Evolutionary conservation across 495 filamentous ascomycete species (phyloP), one percentile per base, ranked within the genome.

Genomic region (Lophiostoma macrostomum): DNA sequence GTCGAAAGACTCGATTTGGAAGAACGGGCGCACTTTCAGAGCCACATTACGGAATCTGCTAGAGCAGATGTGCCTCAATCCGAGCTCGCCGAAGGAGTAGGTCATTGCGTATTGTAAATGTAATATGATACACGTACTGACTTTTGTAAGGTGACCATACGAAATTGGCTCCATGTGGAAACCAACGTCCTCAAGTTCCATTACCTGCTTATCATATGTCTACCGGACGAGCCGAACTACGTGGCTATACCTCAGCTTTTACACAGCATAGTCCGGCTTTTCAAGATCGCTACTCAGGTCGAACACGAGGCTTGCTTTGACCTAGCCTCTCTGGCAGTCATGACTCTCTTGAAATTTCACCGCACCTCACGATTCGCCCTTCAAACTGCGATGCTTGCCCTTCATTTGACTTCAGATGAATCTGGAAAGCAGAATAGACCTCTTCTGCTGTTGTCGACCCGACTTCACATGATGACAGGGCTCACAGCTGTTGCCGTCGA

Each of bases 181-280:
- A 25, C 36, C 12, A 62, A 57, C 42, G 47, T 46, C 4, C 19
- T 42, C 23, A 52, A 53, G 34, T 62, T 62, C 20, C 35, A 55
- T 20, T 62, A 62, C 42, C 40, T 62, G 7, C 30, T 62, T 13
- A 48, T 10, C 19, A 30, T 62, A 11, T 62, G 47, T 13, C 18
- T n/a, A 10, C 40, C 41, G 18, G 22, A 25, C n/a, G 14, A 4
- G 6, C 12, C 11, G 6, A 41, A 20, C 7, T 5, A 6, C 14
- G 20, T 31, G 2, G 14, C 22, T 7, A 16, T 24, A 23, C 4
- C 14, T 25, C 8, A 8, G 0, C 50, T 50, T 27, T 36, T 54
- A 7, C 4, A 6, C 8, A 50, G 30, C 23, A 40, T 38, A n/a
- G 20, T 55, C 1, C 18, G 18, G 8, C 44, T 60, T 8, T 60